Percentiles rank a stretch among this genome's conserved stretches.
Evolutionary conservation across 1,139 yeast species (phyloP).

Genomic region (Geotrichum australiense): DNA sequence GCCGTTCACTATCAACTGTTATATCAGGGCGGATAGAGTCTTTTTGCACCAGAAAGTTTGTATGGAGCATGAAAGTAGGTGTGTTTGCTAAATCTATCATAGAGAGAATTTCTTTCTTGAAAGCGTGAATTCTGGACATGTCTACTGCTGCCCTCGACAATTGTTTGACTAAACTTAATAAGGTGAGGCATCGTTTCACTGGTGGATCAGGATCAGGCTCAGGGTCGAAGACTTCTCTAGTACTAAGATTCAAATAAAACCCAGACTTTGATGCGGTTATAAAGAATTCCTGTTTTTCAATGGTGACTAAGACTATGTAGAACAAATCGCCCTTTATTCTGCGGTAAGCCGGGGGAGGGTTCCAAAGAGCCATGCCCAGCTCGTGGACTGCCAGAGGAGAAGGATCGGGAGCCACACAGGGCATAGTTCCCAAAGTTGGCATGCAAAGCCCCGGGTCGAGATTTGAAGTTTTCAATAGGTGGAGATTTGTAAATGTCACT

Average conservation of each 20-base stretch:
- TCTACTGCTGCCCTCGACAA: background rate
- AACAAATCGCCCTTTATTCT: constrained; percentile 70
- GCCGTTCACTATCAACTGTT: background rate
- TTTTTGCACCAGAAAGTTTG: background rate
- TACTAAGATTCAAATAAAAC: constrained; percentile 64
- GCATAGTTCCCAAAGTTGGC: too few species aligned
- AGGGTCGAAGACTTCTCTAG: constrained; percentile 66
- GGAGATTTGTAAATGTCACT: too few species aligned
- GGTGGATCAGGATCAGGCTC: constrained; percentile 25
- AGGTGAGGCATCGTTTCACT: background rate
- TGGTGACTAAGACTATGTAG: constrained; percentile 66
- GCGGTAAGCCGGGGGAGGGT: constrained; percentile 64
- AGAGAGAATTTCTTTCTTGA: background rate
- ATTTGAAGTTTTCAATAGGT: too few species aligned
- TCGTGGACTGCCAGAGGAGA: background rate
- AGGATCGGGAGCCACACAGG: too few species aligned
- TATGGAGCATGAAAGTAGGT: background rate
- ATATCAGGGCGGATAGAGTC: background rate
- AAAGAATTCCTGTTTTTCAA: constrained; percentile 72
- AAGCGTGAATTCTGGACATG: background rate
- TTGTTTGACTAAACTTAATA: background rate
- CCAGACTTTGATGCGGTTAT: constrained; percentile 76
- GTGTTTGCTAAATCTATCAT: background rate
- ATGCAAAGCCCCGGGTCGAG: too few species aligned
- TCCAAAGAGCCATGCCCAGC: constrained; percentile 67